Conservation (phyloP, 2,329 filamentous ascomycete genomes). For the Zalaria obscura region DNA sequence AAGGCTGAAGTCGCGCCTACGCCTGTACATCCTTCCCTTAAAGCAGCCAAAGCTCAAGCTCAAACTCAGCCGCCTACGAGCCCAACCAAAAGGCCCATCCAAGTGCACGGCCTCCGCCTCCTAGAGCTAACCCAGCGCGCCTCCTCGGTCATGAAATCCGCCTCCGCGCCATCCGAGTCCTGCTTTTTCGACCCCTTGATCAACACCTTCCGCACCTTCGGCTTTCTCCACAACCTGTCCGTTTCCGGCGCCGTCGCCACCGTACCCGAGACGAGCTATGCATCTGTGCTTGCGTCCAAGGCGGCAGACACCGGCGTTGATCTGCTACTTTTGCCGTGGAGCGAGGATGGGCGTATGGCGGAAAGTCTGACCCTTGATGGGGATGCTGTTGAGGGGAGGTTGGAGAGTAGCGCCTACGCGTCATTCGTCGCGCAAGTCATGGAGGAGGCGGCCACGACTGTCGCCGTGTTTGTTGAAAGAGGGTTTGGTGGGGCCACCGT, state of each 20-base stretch:
- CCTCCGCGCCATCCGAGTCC: conserved; percentile 58
- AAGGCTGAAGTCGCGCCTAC: conserved; percentile 24
- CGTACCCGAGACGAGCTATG: conserved; percentile 62
- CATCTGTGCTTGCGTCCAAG: conserved; percentile 59
- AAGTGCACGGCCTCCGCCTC: conserved; percentile 74
- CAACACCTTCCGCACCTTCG: conserved; percentile 82
- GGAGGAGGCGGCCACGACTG: conserved; percentile 47
- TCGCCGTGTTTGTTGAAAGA: conserved; percentile 69
- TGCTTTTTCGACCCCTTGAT: conserved; percentile 60
- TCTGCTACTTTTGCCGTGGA: conserved; percentile 77
- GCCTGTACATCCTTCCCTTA: conserved; percentile 23
- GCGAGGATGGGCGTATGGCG: conserved; percentile 60
- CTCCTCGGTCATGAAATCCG: conserved; percentile 89
- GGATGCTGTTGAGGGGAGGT: conserved; percentile 42
- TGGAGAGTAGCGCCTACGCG: conserved; percentile 50
- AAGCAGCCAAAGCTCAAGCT: conserved; percentile 7
- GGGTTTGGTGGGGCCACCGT: conserved; percentile 39
- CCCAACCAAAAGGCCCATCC: conserved; percentile 36
- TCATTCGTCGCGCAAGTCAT: conserved; percentile 60
- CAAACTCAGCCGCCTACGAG: conserved; percentile 6
- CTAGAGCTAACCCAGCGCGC: conserved; percentile 82
- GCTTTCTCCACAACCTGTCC: conserved; percentile 67
- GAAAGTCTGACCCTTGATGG: conserved; percentile 45
- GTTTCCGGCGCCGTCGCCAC: conserved; percentile 72
- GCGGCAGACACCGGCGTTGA: conserved; percentile 42